Percentiles rank a stretch among this genome's conserved stretches.
phyloP scores from a whole-genome alignment of 768 basidiomycete genomes.

The Punctularia strigosozonata region DNA sequence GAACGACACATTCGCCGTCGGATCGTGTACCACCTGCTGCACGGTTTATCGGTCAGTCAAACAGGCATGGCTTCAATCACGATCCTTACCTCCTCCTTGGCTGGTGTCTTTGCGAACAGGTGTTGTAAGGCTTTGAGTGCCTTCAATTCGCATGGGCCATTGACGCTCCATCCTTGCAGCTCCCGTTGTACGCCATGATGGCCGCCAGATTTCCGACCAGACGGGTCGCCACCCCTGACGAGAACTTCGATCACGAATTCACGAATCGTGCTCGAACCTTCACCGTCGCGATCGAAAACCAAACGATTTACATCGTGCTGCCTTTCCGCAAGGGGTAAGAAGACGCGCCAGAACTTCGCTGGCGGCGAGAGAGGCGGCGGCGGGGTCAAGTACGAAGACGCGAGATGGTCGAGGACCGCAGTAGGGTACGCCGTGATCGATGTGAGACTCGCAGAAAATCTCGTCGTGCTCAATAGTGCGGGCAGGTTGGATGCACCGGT shows the following conservation, averaged over 20 bases:
- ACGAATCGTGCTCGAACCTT: slow-evolving; percentile 29
- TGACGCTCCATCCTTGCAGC: slow-evolving; percentile 49
- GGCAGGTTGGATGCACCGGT: slow-evolving; percentile 43
- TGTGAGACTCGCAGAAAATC: slow-evolving; percentile 52
- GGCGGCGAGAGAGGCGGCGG: slow-evolving; percentile 52
- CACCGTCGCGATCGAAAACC: slow-evolving; percentile 43
- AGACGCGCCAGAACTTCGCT: slow-evolving; percentile 75
- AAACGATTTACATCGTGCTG: slow-evolving; percentile 45
- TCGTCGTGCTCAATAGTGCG: slow-evolving; percentile 43
- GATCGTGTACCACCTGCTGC: slow-evolving; percentile 33
- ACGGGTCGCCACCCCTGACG: slow-evolving; percentile 28
- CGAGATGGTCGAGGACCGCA: slow-evolving; percentile 53
- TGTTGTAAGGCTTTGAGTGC: slow-evolving; percentile 40
- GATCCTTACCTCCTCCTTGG: slow-evolving; percentile 7
- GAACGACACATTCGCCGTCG: slow-evolving; percentile 68
- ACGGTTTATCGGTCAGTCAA: too few species aligned
- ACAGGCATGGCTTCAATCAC: slow-evolving; percentile 2
- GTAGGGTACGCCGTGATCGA: slow-evolving; percentile 64
- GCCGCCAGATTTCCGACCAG: slow-evolving; percentile 35
- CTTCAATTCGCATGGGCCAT: slow-evolving; percentile 31
- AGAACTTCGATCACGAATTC: slow-evolving; percentile 59
- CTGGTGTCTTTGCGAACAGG: slow-evolving; percentile 28
- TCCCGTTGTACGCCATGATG: slow-evolving; percentile 46
- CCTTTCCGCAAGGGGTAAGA: slow-evolving; percentile 58
- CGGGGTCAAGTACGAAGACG: slow-evolving; percentile 55